These are phyloP conservation scores for Carex parvula DNA, from an alignment of 176 grass and related monocot genomes.

Conservation along the genomic window DNA sequence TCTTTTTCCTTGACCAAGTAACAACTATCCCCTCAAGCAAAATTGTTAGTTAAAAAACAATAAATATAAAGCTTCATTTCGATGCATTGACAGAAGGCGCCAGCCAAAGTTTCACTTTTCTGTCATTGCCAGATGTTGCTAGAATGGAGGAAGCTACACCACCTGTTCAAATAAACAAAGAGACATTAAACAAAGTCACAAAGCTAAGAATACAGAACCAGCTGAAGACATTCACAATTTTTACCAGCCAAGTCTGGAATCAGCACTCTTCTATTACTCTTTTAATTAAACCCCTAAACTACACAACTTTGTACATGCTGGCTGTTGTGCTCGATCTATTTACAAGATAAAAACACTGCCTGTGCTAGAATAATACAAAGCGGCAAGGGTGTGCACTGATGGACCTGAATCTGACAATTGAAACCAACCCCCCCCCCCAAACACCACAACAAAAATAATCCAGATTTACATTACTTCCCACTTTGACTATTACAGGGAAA, in stretches of 20 bases:
- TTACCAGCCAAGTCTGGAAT: neutral
- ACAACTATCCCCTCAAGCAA: constrained; percentile 21
- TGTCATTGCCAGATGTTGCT: constrained; percentile 60
- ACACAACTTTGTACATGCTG: neutral
- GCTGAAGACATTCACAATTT: neutral
- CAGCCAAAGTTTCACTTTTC: constrained; percentile 92
- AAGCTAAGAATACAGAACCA: constrained; percentile 1
- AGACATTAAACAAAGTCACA: neutral
- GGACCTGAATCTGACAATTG: no score
- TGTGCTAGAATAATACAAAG: neutral
- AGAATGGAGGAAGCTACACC: constrained; percentile 41
- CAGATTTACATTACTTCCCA: no score
- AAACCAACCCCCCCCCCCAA: no score
- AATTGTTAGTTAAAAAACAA: constrained; percentile 5
- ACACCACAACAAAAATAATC: no score
- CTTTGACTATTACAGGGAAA: no score
- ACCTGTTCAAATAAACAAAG: constrained; percentile 39
- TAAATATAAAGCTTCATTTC: constrained; percentile 20
- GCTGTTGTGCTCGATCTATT: neutral
- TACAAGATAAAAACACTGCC: neutral
- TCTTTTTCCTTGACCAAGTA: neutral
- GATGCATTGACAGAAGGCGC: constrained; percentile 43
- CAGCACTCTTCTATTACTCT: neutral
- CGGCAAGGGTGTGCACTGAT: no score
- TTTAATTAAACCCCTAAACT: neutral